These are phyloP conservation scores for Botryobasidium botryosum DNA, from an alignment of 768 basidiomycete species.

Conservation along the genomic window DNA sequence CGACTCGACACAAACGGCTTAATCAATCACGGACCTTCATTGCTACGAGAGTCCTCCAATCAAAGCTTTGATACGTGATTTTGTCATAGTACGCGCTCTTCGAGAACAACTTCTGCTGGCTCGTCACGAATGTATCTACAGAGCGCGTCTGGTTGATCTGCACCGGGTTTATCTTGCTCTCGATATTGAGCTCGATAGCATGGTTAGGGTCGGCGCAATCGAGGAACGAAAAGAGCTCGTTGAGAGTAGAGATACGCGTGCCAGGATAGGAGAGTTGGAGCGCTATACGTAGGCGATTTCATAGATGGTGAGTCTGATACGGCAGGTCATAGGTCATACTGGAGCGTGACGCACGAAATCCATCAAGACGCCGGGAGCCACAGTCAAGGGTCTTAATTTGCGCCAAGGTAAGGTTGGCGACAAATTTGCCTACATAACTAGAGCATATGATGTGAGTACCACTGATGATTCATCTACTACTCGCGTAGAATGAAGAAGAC, in stretches of 20 bases:
- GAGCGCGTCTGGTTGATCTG: slow-evolving; percentile 15
- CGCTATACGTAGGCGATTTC: slow-evolving; percentile 24
- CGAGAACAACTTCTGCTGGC: slow-evolving; percentile 9
- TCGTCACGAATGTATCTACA: slow-evolving; percentile 17
- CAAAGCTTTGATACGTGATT: slow-evolving; percentile 43
- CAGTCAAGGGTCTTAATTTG: slow-evolving; percentile 72
- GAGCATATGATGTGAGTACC: no score
- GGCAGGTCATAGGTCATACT: no score
- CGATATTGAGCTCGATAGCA: slow-evolving; percentile 54
- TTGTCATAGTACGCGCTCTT: slow-evolving; percentile 10
- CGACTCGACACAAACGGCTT: neutral
- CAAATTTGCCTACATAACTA: slow-evolving; percentile 50
- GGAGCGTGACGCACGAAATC: slow-evolving; percentile 34
- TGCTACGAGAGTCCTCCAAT: slow-evolving; percentile 56
- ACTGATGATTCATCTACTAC: neutral
- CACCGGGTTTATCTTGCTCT: slow-evolving; percentile 22
- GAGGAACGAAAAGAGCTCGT: slow-evolving; percentile 61
- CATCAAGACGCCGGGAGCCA: slow-evolving; percentile 42
- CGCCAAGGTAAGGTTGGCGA: slow-evolving; percentile 61
- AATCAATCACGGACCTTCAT: no score
- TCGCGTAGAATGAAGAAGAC: slow-evolving; percentile 14
- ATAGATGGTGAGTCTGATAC: slow-evolving; percentile 12
- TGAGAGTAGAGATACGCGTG: slow-evolving; percentile 52
- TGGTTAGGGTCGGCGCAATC: slow-evolving; percentile 52
- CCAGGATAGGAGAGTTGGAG: slow-evolving; percentile 49